These are phyloP conservation scores for Bullera alba DNA, from an alignment of 768 basidiomycete species.

Conservation along the genomic window DNA sequence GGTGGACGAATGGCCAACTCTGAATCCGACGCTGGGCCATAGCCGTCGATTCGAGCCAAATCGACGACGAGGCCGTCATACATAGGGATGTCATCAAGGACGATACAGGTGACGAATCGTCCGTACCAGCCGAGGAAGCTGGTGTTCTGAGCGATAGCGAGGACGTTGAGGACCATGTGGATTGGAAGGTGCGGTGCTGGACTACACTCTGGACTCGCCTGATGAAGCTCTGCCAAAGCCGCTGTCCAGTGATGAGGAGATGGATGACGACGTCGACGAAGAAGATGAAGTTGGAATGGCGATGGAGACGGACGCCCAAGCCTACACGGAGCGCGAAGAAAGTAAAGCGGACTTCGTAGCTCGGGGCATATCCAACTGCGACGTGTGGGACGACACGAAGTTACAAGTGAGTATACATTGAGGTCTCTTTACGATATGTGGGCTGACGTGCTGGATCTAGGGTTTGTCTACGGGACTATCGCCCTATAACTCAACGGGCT, in stretches of 20 bases:
- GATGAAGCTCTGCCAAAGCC: too few relatives aligned
- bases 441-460: constrained; percentile 8
- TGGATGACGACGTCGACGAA: constrained; percentile 2
- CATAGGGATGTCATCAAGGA: background rate
- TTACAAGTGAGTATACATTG: constrained; percentile 19
- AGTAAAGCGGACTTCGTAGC: constrained; percentile 8
- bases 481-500: constrained; percentile 10
- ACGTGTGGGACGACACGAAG: constrained; percentile 17
- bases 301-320: too few relatives aligned
- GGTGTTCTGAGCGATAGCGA: constrained; percentile 4
- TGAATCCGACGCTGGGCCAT: too few relatives aligned
- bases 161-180: constrained; percentile 8
- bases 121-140: constrained; percentile 15
- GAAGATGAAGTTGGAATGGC: too few relatives aligned
- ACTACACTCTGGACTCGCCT: constrained; percentile 8
- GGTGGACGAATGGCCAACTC: too few relatives aligned
- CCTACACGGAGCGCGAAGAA: too few relatives aligned
- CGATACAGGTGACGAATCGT: constrained; percentile 4
- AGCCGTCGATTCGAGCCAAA: too few relatives aligned
- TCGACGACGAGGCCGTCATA: background rate
- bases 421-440: too few relatives aligned
- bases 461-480: constrained; percentile 9
- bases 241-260: background rate
- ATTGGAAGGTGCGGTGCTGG: constrained; percentile 18
- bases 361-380: constrained; percentile 35